These are phyloP conservation scores for Pleurotus platypus DNA, from an alignment of 768 basidiomycete species.

Conservation along the genomic window DNA sequence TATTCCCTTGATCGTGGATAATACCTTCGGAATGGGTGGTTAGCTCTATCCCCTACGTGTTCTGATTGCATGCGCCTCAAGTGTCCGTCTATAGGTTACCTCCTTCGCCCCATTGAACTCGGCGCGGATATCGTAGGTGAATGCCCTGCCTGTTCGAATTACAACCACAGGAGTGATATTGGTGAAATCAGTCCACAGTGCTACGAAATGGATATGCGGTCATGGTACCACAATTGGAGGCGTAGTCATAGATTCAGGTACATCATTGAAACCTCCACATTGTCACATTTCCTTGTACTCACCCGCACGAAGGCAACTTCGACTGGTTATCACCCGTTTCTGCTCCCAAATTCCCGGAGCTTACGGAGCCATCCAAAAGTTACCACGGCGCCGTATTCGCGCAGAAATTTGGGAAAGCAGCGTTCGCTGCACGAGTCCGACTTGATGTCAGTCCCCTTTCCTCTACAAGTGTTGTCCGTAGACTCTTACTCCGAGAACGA, in stretches of 20 bases:
- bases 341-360: neutral
- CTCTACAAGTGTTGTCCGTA: neutral
- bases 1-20: constrained; percentile 64
- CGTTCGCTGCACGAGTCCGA: neutral
- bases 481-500: neutral
- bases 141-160: constrained; percentile 11
- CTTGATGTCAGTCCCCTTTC: neutral
- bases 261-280: constrained; percentile 19
- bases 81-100: neutral
- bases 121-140: constrained; percentile 31
- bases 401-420: neutral
- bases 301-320: neutral
- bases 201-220: constrained; percentile 68
- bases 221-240: constrained; percentile 67
- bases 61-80: neutral
- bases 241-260: constrained; percentile 57
- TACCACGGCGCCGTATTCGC: neutral
- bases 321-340: neutral
- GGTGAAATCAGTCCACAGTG: constrained; percentile 40
- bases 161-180: neutral
- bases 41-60: constrained; percentile 26
- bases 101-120: constrained; percentile 21
- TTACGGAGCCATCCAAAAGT: neutral
- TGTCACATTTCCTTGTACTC: too few species aligned
- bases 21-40: constrained; percentile 62